Percentiles rank a stretch among this genome's conserved stretches.
Conservation (phyloP, 148 eudicot genomes). For the Fallopia convolvulus region DNA sequence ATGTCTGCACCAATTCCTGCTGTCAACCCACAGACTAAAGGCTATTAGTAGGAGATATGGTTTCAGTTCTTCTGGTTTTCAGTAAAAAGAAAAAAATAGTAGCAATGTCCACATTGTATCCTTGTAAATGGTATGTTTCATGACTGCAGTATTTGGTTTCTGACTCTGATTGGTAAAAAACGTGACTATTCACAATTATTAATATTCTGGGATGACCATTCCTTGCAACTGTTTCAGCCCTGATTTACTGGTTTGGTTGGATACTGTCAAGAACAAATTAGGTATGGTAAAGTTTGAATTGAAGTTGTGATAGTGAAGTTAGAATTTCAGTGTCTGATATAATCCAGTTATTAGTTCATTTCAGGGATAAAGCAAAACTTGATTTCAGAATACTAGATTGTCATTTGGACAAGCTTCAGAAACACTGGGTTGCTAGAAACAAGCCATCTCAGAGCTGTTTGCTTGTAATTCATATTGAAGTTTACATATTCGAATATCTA, state of each 20-base stretch:
- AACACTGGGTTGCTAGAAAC: too few relatives aligned
- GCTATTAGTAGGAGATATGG: not conserved
- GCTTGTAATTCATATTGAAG: too few relatives aligned
- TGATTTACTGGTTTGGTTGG: not conserved
- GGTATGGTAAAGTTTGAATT: not conserved
- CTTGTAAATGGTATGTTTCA: conserved; percentile 1
- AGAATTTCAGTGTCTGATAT: too few relatives aligned
- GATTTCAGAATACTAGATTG: too few relatives aligned
- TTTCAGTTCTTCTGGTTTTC: not conserved
- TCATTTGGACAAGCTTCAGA: too few relatives aligned
- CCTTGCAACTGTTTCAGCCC: not conserved
- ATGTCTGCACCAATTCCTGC: not conserved
- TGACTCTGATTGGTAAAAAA: not conserved
- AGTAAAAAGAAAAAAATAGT: not conserved
- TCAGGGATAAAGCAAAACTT: too few relatives aligned
- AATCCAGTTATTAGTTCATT: too few relatives aligned
- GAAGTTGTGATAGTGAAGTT: too few relatives aligned
- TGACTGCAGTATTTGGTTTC: not conserved
- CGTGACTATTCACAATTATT: not conserved
- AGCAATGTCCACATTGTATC: not conserved
- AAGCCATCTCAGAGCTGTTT: too few relatives aligned
- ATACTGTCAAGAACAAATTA: not conserved
- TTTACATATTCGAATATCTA: too few relatives aligned
- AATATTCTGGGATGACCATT: not conserved
- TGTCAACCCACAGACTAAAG: not conserved